Evolutionary conservation across 371 early-diverging fungal genomes (phyloP).

Genomic region (Saksenaea oblongispora): DNA sequence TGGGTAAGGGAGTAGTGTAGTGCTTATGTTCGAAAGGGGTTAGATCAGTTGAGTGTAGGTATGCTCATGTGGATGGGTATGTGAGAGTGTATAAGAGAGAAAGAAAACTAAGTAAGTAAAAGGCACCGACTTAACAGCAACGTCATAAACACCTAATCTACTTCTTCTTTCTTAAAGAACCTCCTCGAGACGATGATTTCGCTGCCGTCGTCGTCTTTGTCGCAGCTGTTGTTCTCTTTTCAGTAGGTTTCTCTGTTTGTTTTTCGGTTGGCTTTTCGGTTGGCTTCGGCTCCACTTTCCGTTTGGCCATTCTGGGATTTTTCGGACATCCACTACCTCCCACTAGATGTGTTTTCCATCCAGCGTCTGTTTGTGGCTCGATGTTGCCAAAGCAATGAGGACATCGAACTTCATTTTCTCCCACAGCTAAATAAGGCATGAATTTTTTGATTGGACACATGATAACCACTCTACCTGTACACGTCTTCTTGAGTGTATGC

Average conservation of each 20-base stretch:
- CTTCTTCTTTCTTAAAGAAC: slow-evolving; percentile 7
- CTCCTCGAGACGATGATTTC: slow-evolving; percentile 1
- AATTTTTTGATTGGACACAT: neutral
- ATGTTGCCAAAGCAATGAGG: slow-evolving; percentile 66
- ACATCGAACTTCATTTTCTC: slow-evolving; percentile 49
- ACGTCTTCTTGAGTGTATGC: slow-evolving; percentile 52
- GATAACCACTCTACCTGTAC: slow-evolving; percentile 36
- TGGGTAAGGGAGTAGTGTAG: neutral
- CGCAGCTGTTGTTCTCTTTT: neutral
- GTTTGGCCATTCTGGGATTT: slow-evolving; percentile 27
- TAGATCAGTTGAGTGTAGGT: neutral
- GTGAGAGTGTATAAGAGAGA: neutral
- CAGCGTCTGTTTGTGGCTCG: slow-evolving; percentile 56
- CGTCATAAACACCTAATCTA: neutral
- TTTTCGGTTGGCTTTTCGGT: slow-evolving; percentile 3
- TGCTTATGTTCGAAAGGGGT: neutral
- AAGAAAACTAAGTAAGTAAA: slow-evolving; percentile 2
- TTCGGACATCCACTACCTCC: slow-evolving; percentile 57
- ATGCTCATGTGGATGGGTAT: neutral
- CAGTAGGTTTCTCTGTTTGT: neutral
- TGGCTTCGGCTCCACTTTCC: slow-evolving; percentile 11
- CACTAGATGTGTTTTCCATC: slow-evolving; percentile 71
- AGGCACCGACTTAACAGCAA: slow-evolving; percentile 10
- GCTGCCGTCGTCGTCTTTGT: neutral
- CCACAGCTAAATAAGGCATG: slow-evolving; percentile 4